A percentile compares a stretch with the other conserved stretches of the same genome.
Conservation (phyloP, 495 filamentous ascomycete genomes). For the Pyrenula massariospora region DNA sequence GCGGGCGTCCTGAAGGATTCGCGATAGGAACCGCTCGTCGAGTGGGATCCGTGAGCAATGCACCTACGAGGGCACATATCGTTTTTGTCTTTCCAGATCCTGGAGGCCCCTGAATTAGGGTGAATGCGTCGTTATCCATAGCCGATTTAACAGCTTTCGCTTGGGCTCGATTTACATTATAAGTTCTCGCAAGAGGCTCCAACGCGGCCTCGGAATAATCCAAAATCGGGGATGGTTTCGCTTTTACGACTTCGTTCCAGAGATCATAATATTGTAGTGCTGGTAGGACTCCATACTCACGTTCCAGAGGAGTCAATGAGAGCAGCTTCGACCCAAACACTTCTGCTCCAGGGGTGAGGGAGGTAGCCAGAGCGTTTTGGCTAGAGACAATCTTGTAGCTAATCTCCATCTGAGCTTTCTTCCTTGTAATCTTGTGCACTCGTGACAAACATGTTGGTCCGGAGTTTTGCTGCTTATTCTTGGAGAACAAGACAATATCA, state of each 20-base stretch:
- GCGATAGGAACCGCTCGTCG: constrained; percentile 36
- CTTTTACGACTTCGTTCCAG: constrained; percentile 77
- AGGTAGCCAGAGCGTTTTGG: constrained; percentile 37
- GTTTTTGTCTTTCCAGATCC: constrained; percentile 98
- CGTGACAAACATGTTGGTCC: constrained; percentile 66
- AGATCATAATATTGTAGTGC: constrained; percentile 91
- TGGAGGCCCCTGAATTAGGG: constrained; percentile 88
- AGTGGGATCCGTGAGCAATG: constrained; percentile 58
- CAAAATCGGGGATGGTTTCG: constrained; percentile 78
- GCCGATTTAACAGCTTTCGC: constrained; percentile 88
- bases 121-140: constrained; percentile 89
- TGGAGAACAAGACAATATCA: constrained; percentile 78
- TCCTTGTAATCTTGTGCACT: constrained; percentile 64
- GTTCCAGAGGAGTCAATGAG: constrained; percentile 82
- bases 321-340: constrained; percentile 68
- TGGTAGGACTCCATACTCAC: constrained; percentile 85
- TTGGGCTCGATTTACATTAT: constrained; percentile 77
- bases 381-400: constrained; percentile 69
- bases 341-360: constrained; percentile 45
- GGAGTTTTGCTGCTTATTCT: constrained; percentile 49
- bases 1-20: constrained; percentile 21
- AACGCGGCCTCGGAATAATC: constrained; percentile 63
- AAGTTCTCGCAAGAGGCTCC: constrained; percentile 54
- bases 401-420: constrained; percentile 67
- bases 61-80: constrained; percentile 90